phyloP scores from a whole-genome alignment of 768 basidiomycete genomes.

The Filobasidium floriforme region DNA sequence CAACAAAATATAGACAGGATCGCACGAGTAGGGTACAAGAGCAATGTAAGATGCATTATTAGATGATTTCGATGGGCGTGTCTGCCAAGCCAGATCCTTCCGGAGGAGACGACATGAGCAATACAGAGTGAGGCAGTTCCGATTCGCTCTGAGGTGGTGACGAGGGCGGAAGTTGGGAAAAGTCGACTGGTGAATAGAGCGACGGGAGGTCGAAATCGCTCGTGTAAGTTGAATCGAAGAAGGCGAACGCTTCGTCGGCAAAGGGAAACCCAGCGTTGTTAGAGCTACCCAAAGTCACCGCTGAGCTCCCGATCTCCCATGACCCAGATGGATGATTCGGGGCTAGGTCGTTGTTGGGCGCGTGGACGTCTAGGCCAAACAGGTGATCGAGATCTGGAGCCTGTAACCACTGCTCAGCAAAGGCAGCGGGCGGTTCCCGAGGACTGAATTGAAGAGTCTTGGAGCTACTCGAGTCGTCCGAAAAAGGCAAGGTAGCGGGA shows the following conservation, averaged over 20 bases:
- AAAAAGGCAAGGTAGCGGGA: no score
- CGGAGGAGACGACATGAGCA: background rate
- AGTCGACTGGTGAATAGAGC: background rate
- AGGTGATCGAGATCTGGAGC: background rate
- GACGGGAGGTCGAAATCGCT: background rate
- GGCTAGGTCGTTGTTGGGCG: background rate
- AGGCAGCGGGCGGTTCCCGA: no score
- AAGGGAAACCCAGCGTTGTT: background rate
- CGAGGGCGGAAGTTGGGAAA: slow-evolving; percentile 1
- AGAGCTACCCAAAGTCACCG: background rate
- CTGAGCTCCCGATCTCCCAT: background rate
- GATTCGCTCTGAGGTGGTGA: background rate
- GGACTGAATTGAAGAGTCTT: no score
- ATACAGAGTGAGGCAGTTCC: background rate
- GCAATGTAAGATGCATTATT: no score
- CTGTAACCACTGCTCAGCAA: no score
- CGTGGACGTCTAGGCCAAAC: background rate
- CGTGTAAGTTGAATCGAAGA: background rate
- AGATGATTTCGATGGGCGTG: no score
- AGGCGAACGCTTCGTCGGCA: background rate
- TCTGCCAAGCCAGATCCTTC: background rate
- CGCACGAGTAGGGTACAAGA: background rate
- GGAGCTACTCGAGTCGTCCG: no score
- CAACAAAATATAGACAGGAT: no score
- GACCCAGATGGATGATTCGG: background rate